Base-by-base conservation (phyloP, 2,329 filamentous ascomycete genomes). In the Fusarium cyanostomum region DNA sequence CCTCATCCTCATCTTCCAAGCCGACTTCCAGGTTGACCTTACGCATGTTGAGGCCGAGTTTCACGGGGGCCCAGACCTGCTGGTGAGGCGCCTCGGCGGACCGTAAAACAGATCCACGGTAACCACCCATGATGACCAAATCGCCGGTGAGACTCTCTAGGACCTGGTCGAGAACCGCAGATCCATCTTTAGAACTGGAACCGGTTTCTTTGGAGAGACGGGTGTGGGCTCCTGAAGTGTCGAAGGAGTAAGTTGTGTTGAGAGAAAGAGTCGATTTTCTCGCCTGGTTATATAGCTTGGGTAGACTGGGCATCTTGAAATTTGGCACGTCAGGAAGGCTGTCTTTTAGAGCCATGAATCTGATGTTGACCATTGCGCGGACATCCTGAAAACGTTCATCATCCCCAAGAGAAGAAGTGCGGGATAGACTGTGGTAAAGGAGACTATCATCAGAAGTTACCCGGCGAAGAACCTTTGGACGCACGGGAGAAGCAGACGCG, bases 21-120 rank as follows among this genome's bases (percentile, higher is more conserved):
- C 93, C 94, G 9, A 98, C 89, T 73, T 96, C 92, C 5, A 98
- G 82, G 73, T 98, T 92, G 3, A 94, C 94, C 73, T 95, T 97
- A 52, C 94, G 89, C 60, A 97, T 86, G 68, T 96, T 97, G 46
- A 98, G 79, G 1, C 94, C 94, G 26, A 97, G 89, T 76, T 97
- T 97, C 71, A 97, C 89, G 0, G 94, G 94, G 2, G 96, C 92
- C 94, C 94, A 98, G 0, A 97, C 79, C 73, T 96, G 92, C n/a
- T 92, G 88, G 71, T 94, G 87, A 5, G 91, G 90, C 8, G 91
- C 85, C 61, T 92, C 89, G 10, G 92, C 90, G 10, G 92, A 96
- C 27, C 94, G 88, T 27, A 98, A 77, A n/a, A 97, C 84, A 0
- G 94, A 97, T 4, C 94, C 94, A 64, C 94, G 85, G 72, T 97